A percentile compares a stretch with the other conserved stretches of the same genome.
Conservation (phyloP, 2,329 filamentous ascomycete species). For the Tolypocladium endophyticum region DNA sequence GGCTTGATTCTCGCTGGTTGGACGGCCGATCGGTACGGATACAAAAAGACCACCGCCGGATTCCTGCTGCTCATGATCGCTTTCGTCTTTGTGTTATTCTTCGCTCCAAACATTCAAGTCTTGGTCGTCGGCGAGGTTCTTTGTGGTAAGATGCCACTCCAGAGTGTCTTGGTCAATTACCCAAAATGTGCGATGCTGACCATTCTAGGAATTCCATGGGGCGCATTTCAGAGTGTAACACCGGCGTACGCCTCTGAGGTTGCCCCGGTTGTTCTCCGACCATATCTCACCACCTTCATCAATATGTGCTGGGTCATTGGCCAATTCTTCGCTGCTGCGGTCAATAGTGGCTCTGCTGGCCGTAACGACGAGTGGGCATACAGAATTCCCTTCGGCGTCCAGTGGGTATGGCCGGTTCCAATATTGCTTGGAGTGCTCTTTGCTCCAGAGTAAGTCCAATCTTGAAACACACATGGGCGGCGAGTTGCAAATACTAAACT, state of each 20-base stretch:
- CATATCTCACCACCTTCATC: conserved; percentile 42
- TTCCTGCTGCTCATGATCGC: conserved; percentile 33
- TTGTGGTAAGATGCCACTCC: conserved; percentile 11
- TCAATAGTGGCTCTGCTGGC: conserved; percentile 30
- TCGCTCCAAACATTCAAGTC: conserved; percentile 34
- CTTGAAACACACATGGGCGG: not conserved
- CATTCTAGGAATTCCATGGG: conserved; percentile 38
- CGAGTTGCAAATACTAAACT: not conserved
- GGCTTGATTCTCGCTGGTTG: conserved; percentile 44
- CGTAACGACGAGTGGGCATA: conserved; percentile 35
- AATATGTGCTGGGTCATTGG: conserved; percentile 50
- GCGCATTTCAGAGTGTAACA: conserved; percentile 39
- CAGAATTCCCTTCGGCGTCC: conserved; percentile 37
- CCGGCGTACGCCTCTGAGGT: conserved; percentile 45
- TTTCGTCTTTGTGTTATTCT: conserved; percentile 45
- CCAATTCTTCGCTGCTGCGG: conserved; percentile 38
- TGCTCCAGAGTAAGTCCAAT: conserved; percentile 31
- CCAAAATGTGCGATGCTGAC: not conserved
- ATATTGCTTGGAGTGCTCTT: conserved; percentile 33
- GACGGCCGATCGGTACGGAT: conserved; percentile 38
- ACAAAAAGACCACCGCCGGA: conserved; percentile 37
- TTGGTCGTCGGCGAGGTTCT: conserved; percentile 40
- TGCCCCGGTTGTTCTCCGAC: conserved; percentile 34
- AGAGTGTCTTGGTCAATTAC: not conserved
- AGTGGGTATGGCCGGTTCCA: conserved; percentile 42